phyloP scores from a whole-genome alignment of 106 monocot species.

The Cymbidium sinense region DNA sequence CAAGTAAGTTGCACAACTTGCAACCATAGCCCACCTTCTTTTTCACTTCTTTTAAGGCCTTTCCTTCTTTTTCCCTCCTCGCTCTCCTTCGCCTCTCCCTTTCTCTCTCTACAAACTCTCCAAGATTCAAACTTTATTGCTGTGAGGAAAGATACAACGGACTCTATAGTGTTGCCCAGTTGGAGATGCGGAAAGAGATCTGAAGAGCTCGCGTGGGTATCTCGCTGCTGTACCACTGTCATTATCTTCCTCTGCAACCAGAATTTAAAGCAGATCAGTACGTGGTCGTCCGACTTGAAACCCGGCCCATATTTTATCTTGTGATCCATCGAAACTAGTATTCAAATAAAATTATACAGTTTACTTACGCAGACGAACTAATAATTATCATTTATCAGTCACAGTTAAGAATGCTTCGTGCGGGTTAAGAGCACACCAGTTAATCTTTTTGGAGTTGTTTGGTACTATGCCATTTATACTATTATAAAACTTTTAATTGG shows the following conservation, averaged over 20 bases:
- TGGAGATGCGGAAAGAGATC: background rate
- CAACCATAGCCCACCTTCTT: background rate
- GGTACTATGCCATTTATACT: no score
- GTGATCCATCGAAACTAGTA: no score
- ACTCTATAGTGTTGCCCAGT: background rate
- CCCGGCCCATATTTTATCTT: background rate
- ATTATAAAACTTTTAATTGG: no score
- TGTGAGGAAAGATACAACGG: background rate
- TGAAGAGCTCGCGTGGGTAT: constrained; percentile 12
- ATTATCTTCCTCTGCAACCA: background rate
- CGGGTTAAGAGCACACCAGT: no score
- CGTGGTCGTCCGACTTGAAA: background rate
- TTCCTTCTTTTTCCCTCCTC: background rate
- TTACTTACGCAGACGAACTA: no score
- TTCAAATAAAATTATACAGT: no score
- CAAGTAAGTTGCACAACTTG: background rate
- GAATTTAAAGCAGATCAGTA: background rate
- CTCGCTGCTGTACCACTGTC: constrained; percentile 8
- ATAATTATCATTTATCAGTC: no score
- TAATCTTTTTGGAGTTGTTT: no score
- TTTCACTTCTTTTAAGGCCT: constrained; percentile 5
- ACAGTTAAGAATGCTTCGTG: no score
- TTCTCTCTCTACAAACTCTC: background rate
- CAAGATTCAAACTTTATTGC: background rate
- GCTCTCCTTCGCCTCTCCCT: background rate